Percentiles rank a stretch among this genome's conserved stretches.
These are phyloP conservation scores for Paspalum notatum DNA, from an alignment of 176 grass and related monocot genomes.

Conservation along the genomic window DNA sequence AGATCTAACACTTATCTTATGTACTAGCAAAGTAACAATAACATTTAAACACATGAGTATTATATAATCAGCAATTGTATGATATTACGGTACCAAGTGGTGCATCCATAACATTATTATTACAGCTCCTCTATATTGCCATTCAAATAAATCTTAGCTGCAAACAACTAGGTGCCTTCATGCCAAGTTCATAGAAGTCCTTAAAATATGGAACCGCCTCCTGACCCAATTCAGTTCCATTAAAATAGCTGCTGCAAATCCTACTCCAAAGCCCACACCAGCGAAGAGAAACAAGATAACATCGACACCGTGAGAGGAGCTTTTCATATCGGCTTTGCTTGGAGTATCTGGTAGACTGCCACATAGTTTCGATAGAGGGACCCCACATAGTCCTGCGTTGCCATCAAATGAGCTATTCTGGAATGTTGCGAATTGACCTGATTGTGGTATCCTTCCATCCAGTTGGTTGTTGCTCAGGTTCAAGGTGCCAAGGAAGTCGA, in stretches of 20 bases:
- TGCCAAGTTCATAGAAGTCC: not conserved
- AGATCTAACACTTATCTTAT: no score
- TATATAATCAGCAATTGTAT: no score
- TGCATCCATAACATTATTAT: not conserved
- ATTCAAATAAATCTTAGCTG: not conserved
- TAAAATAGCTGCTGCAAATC: slow-evolving; percentile 5
- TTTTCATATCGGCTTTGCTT: not conserved
- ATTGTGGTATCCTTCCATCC: slow-evolving; percentile 1
- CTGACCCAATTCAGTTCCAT: not conserved
- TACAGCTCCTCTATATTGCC: not conserved
- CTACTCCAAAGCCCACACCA: slow-evolving; percentile 25
- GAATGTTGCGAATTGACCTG: slow-evolving; percentile 5
- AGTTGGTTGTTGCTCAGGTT: slow-evolving; percentile 31
- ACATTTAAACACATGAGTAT: no score
- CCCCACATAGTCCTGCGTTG: slow-evolving; percentile 1
- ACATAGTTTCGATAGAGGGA: slow-evolving; percentile 20
- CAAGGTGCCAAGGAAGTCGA: slow-evolving; percentile 37
- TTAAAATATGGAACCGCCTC: not conserved
- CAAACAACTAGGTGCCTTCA: not conserved
- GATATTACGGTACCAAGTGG: no score
- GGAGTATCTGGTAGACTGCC: not conserved
- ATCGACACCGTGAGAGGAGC: not conserved
- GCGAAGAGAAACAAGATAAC: slow-evolving; percentile 22
- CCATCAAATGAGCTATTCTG: slow-evolving; percentile 5
- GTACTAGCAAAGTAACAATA: no score